phyloP scores from a whole-genome alignment of 768 basidiomycete genomes.

The Floccularia luteovirens region DNA sequence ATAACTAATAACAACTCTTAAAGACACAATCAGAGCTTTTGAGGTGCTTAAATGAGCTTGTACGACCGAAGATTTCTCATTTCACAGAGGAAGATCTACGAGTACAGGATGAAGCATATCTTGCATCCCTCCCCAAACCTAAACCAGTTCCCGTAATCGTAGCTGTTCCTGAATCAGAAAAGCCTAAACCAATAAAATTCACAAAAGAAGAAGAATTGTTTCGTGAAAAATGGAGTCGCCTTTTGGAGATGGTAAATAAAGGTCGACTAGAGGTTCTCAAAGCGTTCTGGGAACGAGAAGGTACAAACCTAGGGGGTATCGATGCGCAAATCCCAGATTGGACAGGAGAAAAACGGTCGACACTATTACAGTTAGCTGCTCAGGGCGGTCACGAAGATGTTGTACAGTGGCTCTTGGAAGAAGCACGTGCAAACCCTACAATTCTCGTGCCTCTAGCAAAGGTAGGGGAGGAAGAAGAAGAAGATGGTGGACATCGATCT shows the following conservation, averaged over 20 bases:
- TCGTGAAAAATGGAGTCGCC: slow-evolving; percentile 74
- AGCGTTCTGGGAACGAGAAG: slow-evolving; percentile 77
- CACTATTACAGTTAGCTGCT: slow-evolving; percentile 73
- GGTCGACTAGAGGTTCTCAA: slow-evolving; percentile 78
- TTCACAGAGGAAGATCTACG: slow-evolving; percentile 80
- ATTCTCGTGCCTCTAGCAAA: slow-evolving; percentile 38
- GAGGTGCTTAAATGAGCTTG: slow-evolving; percentile 83
- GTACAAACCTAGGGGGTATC: slow-evolving; percentile 44
- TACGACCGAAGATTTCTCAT: slow-evolving; percentile 77
- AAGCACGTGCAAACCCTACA: slow-evolving; percentile 75
- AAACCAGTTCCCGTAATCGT: slow-evolving; percentile 39
- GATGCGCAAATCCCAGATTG: slow-evolving; percentile 65
- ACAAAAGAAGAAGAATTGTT: slow-evolving; percentile 73
- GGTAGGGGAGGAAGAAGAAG: slow-evolving; percentile 20
- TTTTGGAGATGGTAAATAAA: slow-evolving; percentile 88
- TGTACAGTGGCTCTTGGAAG: slow-evolving; percentile 70
- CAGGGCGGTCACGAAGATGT: slow-evolving; percentile 70
- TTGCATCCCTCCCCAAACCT: slow-evolving; percentile 83
- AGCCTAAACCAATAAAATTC: slow-evolving; percentile 49
- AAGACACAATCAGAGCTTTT: slow-evolving; percentile 88
- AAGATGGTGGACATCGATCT: slow-evolving; percentile 19
- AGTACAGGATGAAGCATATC: slow-evolving; percentile 82
- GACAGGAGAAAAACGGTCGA: slow-evolving; percentile 51
- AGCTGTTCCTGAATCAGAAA: slow-evolving; percentile 31
- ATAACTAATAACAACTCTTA: background rate